Evolutionary conservation across 1,139 yeast genomes (phyloP).

Genomic region (Protomyces lactucae-debilis): DNA sequence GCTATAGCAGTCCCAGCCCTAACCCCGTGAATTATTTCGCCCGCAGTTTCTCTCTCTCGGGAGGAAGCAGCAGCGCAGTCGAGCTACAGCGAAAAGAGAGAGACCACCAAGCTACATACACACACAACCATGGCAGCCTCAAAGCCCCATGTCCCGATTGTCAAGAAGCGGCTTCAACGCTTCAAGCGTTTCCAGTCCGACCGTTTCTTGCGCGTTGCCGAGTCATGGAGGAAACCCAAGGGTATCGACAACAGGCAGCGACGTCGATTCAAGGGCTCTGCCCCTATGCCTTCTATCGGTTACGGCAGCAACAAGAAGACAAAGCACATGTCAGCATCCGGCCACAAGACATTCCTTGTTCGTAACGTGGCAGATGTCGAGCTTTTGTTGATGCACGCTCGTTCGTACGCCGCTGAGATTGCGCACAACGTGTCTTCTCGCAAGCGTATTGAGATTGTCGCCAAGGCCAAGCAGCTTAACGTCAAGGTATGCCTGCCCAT

Average conservation of each 20-base stretch:
- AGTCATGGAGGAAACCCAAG: constrained; percentile 99
- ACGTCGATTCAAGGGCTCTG: constrained; percentile 99
- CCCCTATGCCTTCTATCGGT: constrained; percentile 99
- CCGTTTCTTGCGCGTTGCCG: constrained; percentile 97
- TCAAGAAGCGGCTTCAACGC: constrained; percentile 98
- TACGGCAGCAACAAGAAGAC: constrained; percentile 99
- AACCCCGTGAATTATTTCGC: neutral
- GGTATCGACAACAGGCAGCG: constrained; percentile 98
- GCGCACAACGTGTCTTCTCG: constrained; percentile 97
- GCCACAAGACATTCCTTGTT: constrained; percentile 95
- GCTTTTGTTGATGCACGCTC: constrained; percentile 92
- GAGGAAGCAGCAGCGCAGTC: too few species aligned
- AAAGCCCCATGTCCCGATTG: constrained; percentile 98
- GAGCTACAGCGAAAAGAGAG: too few species aligned
- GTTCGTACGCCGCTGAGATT: constrained; percentile 98
- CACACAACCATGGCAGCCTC: constrained; percentile 75
- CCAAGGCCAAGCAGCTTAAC: constrained; percentile 98
- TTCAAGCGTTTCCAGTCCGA: constrained; percentile 99
- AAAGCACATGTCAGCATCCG: constrained; percentile 92
- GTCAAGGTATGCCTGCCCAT: constrained; percentile 51
- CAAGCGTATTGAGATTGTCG: constrained; percentile 95
- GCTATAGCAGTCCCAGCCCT: neutral
- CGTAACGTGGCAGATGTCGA: constrained; percentile 92
- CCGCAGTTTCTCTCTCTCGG: too few species aligned
- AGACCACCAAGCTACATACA: too few species aligned